Conservation (phyloP, 495 filamentous ascomycete genomes). For the Penicillium lividum region DNA sequence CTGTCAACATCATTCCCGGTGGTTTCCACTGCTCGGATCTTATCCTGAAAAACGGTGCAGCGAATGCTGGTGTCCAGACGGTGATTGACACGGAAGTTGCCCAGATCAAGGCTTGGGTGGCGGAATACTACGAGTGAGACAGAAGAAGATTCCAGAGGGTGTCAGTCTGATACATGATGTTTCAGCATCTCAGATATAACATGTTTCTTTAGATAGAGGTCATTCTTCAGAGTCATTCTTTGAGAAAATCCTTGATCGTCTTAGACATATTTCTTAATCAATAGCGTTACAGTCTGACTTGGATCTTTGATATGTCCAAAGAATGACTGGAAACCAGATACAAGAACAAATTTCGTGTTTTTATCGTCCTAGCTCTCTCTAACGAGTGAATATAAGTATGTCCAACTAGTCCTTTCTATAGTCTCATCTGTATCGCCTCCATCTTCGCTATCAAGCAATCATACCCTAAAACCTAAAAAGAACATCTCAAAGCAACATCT, state of each 20-base stretch:
- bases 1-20: slow-evolving; percentile 56
- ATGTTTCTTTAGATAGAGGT: not conserved
- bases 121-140: slow-evolving; percentile 38
- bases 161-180: not conserved
- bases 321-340: not conserved
- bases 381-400: too few relatives aligned
- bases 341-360: not conserved
- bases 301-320: not conserved
- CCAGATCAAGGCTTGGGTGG: slow-evolving; percentile 53
- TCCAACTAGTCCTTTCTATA: too few relatives aligned
- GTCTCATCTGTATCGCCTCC: too few relatives aligned
- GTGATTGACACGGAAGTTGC: slow-evolving; percentile 43
- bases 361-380: not conserved
- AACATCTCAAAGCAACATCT: too few relatives aligned
- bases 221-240: not conserved
- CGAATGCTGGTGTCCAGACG: slow-evolving; percentile 35
- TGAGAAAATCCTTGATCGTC: not conserved
- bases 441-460: too few relatives aligned
- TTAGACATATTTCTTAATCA: not conserved
- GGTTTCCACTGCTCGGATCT: slow-evolving; percentile 56
- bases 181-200: not conserved
- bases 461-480: not conserved
- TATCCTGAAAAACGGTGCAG: slow-evolving; percentile 43
- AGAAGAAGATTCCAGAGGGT: not conserved
- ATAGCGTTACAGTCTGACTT: not conserved